Base-by-base conservation (phyloP, 176 grass and related monocot species). In the Olyra latifolia region DNA sequence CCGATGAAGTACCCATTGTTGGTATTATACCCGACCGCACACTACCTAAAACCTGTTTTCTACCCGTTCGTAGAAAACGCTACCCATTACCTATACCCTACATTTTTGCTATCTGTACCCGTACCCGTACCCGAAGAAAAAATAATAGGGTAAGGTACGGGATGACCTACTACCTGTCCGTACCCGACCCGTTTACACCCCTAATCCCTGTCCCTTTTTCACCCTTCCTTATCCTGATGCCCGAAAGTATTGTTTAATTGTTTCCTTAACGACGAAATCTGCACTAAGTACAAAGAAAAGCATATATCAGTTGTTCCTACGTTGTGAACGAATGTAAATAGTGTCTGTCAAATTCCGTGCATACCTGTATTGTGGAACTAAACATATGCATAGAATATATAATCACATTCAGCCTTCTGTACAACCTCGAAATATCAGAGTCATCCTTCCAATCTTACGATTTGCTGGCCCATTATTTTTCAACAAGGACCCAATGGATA, bases 251-350 rank as follows among this genome's bases (percentile, higher is more conserved):
- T 76, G 12, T 28, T 25, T 46, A 52, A 27, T 10, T 68, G 28
- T 56, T 71, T 80, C 3, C 70, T 28, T 62, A 16, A 64, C 14
- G 43, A 10, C 6, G 57, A 47, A 23, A 78, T 72, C 66, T 78
- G 64, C 35, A 82, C 24, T 25, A 62, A 46, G 46, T 46, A 62
- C 61, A 80, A 80, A 62, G 76, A 49, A 5, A 22, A 32, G 27
- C 15, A 0, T 24, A 72, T 7, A 50, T 9, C 10, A 2, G 20
- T 70, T 79, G 62, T 54, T 50, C 17, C 8, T 75, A 3, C 0
- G 6, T 0, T 54, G 62, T 84, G 62, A 69, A 44, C n/a, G 50
- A 52, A 75, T 35, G 23, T 10, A 71, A 78, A 55, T 32, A 79
- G 44, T 59, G n/a, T n/a, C n/a, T n/a, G n/a, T n/a, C n/a, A n/a